Conservation (phyloP, 2,329 filamentous ascomycete species). For the Apiospora aurea region DNA sequence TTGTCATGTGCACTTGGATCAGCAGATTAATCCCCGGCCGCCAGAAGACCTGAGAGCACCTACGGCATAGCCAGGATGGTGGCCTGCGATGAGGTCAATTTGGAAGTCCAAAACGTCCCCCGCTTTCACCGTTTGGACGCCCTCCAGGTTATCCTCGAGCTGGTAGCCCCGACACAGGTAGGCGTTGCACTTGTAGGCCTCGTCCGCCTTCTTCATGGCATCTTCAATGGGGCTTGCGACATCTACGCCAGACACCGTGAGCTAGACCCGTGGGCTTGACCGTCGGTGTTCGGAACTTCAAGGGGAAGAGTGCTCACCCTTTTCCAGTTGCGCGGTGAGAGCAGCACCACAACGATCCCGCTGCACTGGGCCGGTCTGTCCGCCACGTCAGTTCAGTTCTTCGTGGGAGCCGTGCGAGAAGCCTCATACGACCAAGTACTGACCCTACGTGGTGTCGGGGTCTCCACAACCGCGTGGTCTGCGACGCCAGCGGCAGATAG, state of each 20-base stretch:
- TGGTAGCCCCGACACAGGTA: constrained; percentile 43
- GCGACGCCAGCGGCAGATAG: background rate
- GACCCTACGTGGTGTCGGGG: background rate
- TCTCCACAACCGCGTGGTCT: constrained; percentile 3
- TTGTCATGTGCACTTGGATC: constrained; percentile 34
- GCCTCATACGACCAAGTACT: background rate
- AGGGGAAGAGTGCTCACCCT: constrained; percentile 27
- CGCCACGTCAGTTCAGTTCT: background rate
- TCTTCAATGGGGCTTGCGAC: constrained; percentile 39
- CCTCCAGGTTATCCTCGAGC: constrained; percentile 41
- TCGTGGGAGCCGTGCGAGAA: background rate
- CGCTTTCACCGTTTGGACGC: constrained; percentile 37
- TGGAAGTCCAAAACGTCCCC: constrained; percentile 47
- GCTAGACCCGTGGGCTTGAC: background rate
- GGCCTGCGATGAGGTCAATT: constrained; percentile 48
- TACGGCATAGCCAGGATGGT: constrained; percentile 43
- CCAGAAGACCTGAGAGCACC: background rate
- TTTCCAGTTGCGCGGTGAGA: constrained; percentile 33
- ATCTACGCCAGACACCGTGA: constrained; percentile 29
- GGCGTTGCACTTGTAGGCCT: constrained; percentile 37
- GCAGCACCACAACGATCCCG: constrained; percentile 34
- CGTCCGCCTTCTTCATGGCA: constrained; percentile 34
- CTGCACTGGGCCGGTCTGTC: constrained; percentile 36
- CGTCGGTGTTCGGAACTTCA: background rate
- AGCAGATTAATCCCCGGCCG: too few relatives aligned